Conservation (phyloP, 2,329 filamentous ascomycete species). For the Apiospora arundinis region DNA sequence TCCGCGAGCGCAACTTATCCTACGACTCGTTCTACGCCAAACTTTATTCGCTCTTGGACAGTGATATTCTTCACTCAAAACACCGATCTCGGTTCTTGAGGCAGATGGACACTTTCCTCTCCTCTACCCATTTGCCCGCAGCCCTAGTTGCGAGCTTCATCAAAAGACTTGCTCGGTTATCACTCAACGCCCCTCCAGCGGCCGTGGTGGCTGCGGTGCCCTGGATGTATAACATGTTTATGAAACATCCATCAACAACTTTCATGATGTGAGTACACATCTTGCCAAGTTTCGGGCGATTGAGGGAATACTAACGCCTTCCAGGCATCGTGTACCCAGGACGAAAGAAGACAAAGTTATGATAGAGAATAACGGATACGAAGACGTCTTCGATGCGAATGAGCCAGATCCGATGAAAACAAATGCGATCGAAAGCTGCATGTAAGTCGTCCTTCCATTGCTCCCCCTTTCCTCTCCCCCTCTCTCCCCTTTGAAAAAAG, state of each 20-base stretch:
- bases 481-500: too few species aligned
- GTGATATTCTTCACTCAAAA: slow-evolving; percentile 88
- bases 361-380: slow-evolving; percentile 64
- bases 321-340: slow-evolving; percentile 69
- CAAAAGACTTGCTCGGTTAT: slow-evolving; percentile 85
- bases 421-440: slow-evolving; percentile 84
- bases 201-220: slow-evolving; percentile 89
- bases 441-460: slow-evolving; percentile 43
- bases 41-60: slow-evolving; percentile 90
- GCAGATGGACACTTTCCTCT: slow-evolving; percentile 86
- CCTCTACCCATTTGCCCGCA: slow-evolving; percentile 90
- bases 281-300: too few species aligned
- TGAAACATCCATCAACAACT: slow-evolving; percentile 85
- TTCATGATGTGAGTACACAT: slow-evolving; percentile 73
- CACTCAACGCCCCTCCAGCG: slow-evolving; percentile 86
- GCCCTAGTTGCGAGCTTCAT: slow-evolving; percentile 93
- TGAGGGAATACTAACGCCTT: too few species aligned
- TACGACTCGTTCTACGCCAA: slow-evolving; percentile 95
- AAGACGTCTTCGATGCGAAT: slow-evolving; percentile 77
- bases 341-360: slow-evolving; percentile 62
- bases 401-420: slow-evolving; percentile 87
- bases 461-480: too few species aligned
- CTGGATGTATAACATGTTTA: slow-evolving; percentile 95
- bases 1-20: slow-evolving; percentile 91
- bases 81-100: slow-evolving; percentile 94